Base-by-base conservation (phyloP, 2,329 filamentous ascomycete genomes). In the Diaporthe sp. region DNA sequence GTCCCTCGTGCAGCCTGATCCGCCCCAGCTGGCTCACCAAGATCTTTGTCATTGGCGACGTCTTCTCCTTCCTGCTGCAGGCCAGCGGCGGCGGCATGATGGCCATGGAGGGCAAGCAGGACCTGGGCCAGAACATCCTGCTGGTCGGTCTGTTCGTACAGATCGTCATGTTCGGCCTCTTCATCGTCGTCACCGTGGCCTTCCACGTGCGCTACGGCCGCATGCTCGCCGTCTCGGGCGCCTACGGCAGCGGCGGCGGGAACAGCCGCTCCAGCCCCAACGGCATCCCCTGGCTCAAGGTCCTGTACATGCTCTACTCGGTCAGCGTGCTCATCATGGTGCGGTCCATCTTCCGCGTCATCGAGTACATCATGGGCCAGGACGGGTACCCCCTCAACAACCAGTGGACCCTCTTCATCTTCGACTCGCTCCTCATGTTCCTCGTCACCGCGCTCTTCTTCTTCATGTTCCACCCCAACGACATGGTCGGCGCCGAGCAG, bases 121-220 rank as follows among this genome's bases (percentile, higher is more conserved):
- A 84, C 35, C 80, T 81, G 17, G 88, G 87, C n/a, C 79, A 89
- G 76, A 84, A 86, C 25, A 82, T 92, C 65, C 86, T 92, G n/a
- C 80, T 92, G 10, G 86, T 77, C 1, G 91, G 91, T 2, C 81
- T 93, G 3, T 79, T 88, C 42, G 79, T 92, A 22, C 91, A 93
- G 78, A 84, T 93, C 32, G 51, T 89, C 55, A 85, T 89, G 72
- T 92, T 92, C 75, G 85, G 84, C 30, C 81, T 91, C 47, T 93
- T 92, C 77, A 80, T 89, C 47, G 72, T 85, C 6, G 85, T 86
- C 1, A 84, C 88, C 0, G 76, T 84, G 3, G 74, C 88, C 0
- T 91, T 91, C 81, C 86, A 92, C 76, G 69, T 76, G n/a, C 79
- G 82, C 27, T 78, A 82, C 75, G 66, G 75, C 42, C 70, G 74